Evolutionary conservation across 75 land plant genomes (phyloP).

Genomic region (Larix kaempferi): DNA sequence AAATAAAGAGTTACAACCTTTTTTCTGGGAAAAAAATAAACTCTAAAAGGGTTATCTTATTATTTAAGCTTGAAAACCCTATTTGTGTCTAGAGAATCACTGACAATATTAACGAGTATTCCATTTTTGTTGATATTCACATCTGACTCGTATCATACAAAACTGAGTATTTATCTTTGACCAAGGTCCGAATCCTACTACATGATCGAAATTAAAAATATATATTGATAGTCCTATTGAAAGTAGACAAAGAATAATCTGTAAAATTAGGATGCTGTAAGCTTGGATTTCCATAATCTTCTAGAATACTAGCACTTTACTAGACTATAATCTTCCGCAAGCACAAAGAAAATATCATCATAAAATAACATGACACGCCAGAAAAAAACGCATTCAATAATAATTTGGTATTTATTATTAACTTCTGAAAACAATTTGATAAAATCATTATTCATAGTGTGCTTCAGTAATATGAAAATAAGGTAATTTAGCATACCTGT

Average conservation of each 20-base stretch:
- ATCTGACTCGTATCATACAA: too few species aligned
- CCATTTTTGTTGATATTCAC: too few species aligned
- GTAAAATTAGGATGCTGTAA: not conserved
- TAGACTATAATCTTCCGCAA: not conserved
- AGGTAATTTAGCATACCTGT: conserved; percentile 49
- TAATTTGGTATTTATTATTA: not conserved
- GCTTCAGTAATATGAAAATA: not conserved
- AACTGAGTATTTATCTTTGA: too few species aligned
- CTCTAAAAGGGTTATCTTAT: too few species aligned
- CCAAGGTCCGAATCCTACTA: too few species aligned
- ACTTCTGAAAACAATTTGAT: not conserved
- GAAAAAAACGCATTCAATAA: not conserved
- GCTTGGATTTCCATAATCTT: not conserved
- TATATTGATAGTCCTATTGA: not conserved
- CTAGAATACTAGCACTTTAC: not conserved
- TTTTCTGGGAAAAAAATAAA: too few species aligned
- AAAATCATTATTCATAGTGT: not conserved
- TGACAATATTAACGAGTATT: too few species aligned
- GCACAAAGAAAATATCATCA: not conserved
- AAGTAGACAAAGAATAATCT: not conserved
- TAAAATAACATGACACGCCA: not conserved
- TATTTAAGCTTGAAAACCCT: too few species aligned
- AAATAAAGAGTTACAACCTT: too few species aligned
- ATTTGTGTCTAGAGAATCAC: too few species aligned
- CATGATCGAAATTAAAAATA: not conserved